Evolutionary conservation across 805 yeast species (phyloP).

Genomic region (Ogataea nitratoaversa): DNA sequence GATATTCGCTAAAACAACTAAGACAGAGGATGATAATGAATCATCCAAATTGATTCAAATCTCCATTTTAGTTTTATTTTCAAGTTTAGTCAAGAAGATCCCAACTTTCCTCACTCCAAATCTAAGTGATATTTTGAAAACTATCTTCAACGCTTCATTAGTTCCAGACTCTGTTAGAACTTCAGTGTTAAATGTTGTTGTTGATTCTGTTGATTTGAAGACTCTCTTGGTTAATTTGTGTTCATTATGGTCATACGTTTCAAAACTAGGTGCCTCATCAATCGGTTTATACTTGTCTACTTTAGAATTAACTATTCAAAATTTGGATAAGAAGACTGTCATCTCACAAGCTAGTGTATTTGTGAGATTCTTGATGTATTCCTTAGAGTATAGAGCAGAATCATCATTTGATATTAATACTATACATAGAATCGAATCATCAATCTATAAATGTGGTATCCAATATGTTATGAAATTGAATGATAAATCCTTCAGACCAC

Average conservation of each 20-base stretch:
- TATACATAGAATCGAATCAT: slow-evolving; percentile 73
- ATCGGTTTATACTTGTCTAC: slow-evolving; percentile 69
- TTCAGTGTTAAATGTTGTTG: slow-evolving; percentile 56
- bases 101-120: slow-evolving; percentile 80
- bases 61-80: slow-evolving; percentile 64
- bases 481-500: slow-evolving; percentile 89
- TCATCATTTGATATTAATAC: slow-evolving; percentile 66
- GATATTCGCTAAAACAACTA: slow-evolving; percentile 45
- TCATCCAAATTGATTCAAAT: slow-evolving; percentile 51
- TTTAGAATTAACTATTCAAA: slow-evolving; percentile 62
- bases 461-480: slow-evolving; percentile 83
- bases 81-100: slow-evolving; percentile 73
- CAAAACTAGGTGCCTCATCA: slow-evolving; percentile 37
- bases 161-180: slow-evolving; percentile 60
- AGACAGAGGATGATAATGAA: slow-evolving; percentile 21
- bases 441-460: slow-evolving; percentile 69
- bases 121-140: slow-evolving; percentile 55
- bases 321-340: slow-evolving; percentile 69
- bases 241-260: slow-evolving; percentile 53
- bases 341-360: slow-evolving; percentile 64
- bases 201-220: slow-evolving; percentile 63
- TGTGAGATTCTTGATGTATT: slow-evolving; percentile 60
- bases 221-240: slow-evolving; percentile 59
- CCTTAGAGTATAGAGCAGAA: slow-evolving; percentile 67
- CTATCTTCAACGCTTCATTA: slow-evolving; percentile 51